Percentiles rank a stretch among this genome's conserved stretches.
Conservation (phyloP, 2,329 filamentous ascomycete species). For the Paecilomyces fulvus region DNA sequence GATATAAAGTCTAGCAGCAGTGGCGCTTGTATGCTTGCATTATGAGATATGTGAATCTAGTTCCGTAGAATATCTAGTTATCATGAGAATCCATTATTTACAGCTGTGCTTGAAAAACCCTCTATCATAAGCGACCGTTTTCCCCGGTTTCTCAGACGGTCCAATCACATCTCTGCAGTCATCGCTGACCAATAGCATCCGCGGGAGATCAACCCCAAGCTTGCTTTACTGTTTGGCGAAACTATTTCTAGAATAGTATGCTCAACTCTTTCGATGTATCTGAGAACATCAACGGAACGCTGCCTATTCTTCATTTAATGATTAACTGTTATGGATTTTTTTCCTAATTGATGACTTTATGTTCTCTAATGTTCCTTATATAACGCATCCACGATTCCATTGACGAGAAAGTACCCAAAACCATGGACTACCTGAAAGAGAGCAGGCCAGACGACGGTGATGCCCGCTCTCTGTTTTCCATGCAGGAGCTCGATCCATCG, state of each 20-base stretch:
- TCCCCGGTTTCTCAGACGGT: neutral
- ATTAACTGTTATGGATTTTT: neutral
- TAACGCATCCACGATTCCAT: neutral
- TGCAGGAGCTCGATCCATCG: slow-evolving; percentile 72
- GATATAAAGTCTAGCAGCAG: neutral
- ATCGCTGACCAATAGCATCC: neutral
- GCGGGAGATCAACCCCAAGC: neutral
- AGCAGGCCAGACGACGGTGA: slow-evolving; percentile 21
- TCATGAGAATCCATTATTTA: neutral
- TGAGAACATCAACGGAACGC: neutral
- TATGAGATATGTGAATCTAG: neutral
- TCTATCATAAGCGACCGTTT: neutral
- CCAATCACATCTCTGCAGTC: neutral
- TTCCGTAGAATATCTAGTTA: neutral
- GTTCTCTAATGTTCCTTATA: neutral
- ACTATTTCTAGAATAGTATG: neutral
- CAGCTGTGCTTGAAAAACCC: neutral
- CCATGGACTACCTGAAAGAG: slow-evolving; percentile 1
- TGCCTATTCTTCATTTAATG: neutral
- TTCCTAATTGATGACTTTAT: neutral
- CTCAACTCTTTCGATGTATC: neutral
- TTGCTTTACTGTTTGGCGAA: neutral
- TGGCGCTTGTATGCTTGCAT: neutral
- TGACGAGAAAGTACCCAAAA: neutral
- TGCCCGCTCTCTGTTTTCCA: slow-evolving; percentile 49